A percentile compares a stretch with the other conserved stretches of the same genome.
These are phyloP conservation scores for Carex scoparia DNA, from an alignment of 176 grass and related monocot genomes.

Conservation along the genomic window DNA sequence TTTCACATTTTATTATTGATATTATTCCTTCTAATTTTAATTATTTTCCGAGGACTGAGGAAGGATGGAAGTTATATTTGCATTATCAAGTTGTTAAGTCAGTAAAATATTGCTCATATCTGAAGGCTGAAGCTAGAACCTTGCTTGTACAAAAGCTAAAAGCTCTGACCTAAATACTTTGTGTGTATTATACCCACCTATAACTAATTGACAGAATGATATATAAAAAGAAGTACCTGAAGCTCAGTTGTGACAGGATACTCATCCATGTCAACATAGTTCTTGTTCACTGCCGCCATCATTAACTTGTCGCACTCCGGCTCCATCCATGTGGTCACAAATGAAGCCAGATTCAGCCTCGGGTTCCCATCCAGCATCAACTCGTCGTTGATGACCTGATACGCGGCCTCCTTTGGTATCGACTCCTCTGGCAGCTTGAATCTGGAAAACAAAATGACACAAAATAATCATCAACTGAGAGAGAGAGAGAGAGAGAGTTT, in stretches of 20 bases:
- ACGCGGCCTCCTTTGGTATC: slow-evolving; percentile 62
- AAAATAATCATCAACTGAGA: neutral
- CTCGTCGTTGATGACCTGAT: slow-evolving; percentile 85
- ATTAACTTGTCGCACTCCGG: slow-evolving; percentile 81
- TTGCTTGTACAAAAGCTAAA: neutral
- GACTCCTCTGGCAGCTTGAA: slow-evolving; percentile 47
- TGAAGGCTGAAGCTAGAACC: neutral
- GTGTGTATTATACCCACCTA: neutral
- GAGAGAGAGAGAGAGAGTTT: neutral
- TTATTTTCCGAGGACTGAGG: neutral
- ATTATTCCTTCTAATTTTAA: neutral
- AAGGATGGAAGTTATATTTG: neutral
- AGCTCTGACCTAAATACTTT: neutral
- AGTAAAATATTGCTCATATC: neutral
- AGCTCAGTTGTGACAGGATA: slow-evolving; percentile 78
- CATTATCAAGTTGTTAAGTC: neutral
- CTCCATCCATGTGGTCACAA: slow-evolving; percentile 89
- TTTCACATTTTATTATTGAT: neutral
- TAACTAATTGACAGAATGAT: neutral
- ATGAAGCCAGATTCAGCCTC: slow-evolving; percentile 56
- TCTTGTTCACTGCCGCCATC: slow-evolving; percentile 51
- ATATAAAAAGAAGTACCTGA: slow-evolving; percentile 36
- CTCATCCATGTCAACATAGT: slow-evolving; percentile 80
- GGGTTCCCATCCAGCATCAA: slow-evolving; percentile 81
- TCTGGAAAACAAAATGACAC: slow-evolving; percentile 23